Evolutionary conservation across 2,329 filamentous ascomycete genomes (phyloP), one percentile per base, ranked within the genome.

Genomic region (Colletotrichum sp.): DNA sequence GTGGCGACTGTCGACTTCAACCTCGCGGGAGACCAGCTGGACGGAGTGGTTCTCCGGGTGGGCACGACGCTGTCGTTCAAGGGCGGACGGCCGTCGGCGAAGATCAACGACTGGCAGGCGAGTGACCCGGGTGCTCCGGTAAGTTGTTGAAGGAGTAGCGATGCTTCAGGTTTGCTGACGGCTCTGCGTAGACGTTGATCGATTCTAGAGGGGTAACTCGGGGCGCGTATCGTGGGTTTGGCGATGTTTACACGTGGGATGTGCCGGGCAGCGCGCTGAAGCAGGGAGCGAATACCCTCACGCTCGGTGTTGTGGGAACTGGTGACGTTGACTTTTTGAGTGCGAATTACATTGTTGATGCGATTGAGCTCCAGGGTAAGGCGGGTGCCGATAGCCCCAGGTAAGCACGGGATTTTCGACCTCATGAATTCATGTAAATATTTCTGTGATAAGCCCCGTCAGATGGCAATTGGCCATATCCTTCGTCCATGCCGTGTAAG

Each of bases 31-130:
- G 82, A 85, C 0, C 83, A 88, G 34, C 84, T 83, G 2, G 85
- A 84, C 1, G 84, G 85, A 0, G 87, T 88, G 0, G 91, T 88
- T 1, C 83, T 92, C 12, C 85, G 90, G 30, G 86, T 92, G 63
- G 90, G 89, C 4, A 92, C 90, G 1, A 92, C 90, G 0, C 83
- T 92, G 5, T 85, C 88, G 0, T 92, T 91, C 74, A 89, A 89
- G 0, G 88, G 90, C 28, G 90, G 84, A 1, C 83, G 90, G n/a
- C 90, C 90, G 2, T 83, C 85, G 6, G 87, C 87, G 4, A 86
- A 79, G 63, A 80, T 85, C 13, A 83, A 83, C 28, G 78, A 73
- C 63, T 85, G 82, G 80, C 66, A 78, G 21, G 83, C 81, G 67
- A 68, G 69, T 2, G 82, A 82, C 13, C 82, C 82, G 8, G 79